phyloP scores from a whole-genome alignment of 768 basidiomycete species.

The Trametes coccinea region DNA sequence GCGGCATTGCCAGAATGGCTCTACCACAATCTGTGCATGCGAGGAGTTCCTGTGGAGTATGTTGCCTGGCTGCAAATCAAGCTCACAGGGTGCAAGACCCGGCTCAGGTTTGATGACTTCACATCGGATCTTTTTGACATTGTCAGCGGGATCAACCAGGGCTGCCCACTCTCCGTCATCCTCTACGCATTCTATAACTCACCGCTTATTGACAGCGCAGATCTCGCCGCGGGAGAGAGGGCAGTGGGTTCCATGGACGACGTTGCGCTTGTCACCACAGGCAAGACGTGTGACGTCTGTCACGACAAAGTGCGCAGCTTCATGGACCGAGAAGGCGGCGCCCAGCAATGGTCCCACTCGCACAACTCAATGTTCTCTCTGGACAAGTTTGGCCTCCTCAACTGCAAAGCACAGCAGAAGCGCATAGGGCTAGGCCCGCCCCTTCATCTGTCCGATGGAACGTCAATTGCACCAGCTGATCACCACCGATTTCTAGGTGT shows the following conservation, averaged over 20 bases:
- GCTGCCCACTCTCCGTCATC: conserved; percentile 33
- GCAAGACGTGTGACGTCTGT: conserved; percentile 3
- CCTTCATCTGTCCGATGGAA: conserved; percentile 14
- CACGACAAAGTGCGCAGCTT: conserved; percentile 8
- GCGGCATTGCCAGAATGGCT: conserved; percentile 9
- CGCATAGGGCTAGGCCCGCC: neutral
- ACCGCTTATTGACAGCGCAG: conserved; percentile 18
- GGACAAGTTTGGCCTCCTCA: conserved; percentile 23
- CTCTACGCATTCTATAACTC: conserved; percentile 37
- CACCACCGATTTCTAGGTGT: conserved; percentile 36
- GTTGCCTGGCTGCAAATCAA: conserved; percentile 21
- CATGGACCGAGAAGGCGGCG: conserved; percentile 25
- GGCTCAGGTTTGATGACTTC: conserved; percentile 30
- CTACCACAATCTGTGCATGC: conserved; percentile 16
- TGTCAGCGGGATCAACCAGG: conserved; percentile 34
- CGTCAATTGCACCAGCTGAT: conserved; percentile 18
- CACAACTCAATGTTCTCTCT: conserved; percentile 32
- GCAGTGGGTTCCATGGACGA: conserved; percentile 25
- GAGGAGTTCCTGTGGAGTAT: conserved; percentile 19
- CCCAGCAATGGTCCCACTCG: conserved; percentile 28
- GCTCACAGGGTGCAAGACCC: conserved; percentile 18
- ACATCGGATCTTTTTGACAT: conserved; percentile 22
- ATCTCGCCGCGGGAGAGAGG: conserved; percentile 13
- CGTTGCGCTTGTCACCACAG: conserved; percentile 7
- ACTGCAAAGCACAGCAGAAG: conserved; percentile 7